Percentiles rank a stretch among this genome's conserved stretches.
Conservation (phyloP, 2,329 filamentous ascomycete species). For the Ophiostoma sp. region DNA sequence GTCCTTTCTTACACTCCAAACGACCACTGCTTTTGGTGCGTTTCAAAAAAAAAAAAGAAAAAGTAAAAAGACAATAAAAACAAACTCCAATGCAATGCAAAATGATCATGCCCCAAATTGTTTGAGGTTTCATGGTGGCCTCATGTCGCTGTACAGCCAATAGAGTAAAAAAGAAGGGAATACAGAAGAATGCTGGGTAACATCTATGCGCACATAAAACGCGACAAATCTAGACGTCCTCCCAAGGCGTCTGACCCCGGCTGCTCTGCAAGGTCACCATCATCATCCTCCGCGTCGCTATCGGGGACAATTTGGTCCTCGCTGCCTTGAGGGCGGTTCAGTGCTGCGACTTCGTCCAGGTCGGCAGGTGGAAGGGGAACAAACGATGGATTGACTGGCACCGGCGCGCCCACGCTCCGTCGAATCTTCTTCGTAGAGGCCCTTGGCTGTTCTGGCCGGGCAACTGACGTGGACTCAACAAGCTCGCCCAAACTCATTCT, state of each 20-base stretch:
- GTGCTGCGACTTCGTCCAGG: slow-evolving; percentile 52
- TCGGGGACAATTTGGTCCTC: slow-evolving; percentile 59
- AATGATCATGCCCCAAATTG: background rate
- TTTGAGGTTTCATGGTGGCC: background rate
- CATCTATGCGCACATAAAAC: slow-evolving; percentile 45
- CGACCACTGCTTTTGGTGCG: background rate
- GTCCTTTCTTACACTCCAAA: background rate
- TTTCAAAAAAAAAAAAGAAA: background rate
- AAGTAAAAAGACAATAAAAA: background rate
- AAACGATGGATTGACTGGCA: slow-evolving; percentile 53
- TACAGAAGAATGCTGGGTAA: background rate
- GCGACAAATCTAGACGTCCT: slow-evolving; percentile 49
- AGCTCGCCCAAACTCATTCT: slow-evolving; percentile 27
- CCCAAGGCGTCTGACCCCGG: too few species aligned
- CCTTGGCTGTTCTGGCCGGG: background rate
- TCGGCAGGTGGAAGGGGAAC: slow-evolving; percentile 58
- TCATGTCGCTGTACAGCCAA: background rate
- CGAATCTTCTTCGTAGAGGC: slow-evolving; percentile 29
- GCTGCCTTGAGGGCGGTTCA: slow-evolving; percentile 52
- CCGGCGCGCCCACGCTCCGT: slow-evolving; percentile 18
- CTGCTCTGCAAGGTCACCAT: background rate
- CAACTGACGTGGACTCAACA: slow-evolving; percentile 13
- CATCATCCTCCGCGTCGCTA: slow-evolving; percentile 51
- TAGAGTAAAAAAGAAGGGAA: background rate
- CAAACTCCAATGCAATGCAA: background rate